Base-by-base conservation (phyloP, 2,329 filamentous ascomycete species). In the Neopestalotiopsis sp. region DNA sequence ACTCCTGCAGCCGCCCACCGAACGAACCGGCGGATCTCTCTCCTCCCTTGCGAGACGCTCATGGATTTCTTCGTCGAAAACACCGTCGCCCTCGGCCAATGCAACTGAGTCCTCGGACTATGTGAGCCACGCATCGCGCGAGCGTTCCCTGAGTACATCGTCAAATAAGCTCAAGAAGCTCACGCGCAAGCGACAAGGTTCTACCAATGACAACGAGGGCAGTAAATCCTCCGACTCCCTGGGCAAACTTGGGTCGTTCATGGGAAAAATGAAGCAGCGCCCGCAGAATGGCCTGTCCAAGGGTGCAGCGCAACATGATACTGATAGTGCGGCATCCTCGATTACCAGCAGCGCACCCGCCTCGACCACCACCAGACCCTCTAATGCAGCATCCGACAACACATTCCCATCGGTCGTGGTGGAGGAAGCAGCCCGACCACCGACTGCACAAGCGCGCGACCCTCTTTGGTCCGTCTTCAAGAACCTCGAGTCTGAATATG, bases 391-490 rank as follows among this genome's bases (percentile, higher is more conserved):
- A 38, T 79, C 78, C 5, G 77, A 78, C 68, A 78, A 74, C 63
- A 79, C 76, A 42, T 68, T 63, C 20, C 20, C 69, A 14, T 24
- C 69, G 6, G 24, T 42, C 6, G 24, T 42, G 12, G 28, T 32
- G 13, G 65, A 67, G 30, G 53, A 61, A 6, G 14, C 45, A 28
- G 30, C 28, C 24, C 28, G 34, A 17, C 34, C 68, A 34, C 70
- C 62, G 42, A 70, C 70, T 13, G 65, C 75, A 12, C 71, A 68
- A 13, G 78, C 81, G 49, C 83, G 84, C 68, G 88, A 90, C 74
- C 82, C 87, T 9, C 79, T 89, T 28, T 89, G 86, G 86, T 83
- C 84, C 5, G 80, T 81, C 3, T 90, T 90, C 77, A 87, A 85
- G 71, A 82, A 82, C 13, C 79, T 90, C 28, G 87, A 90, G 61